Evolutionary conservation across 2,329 filamentous ascomycete species (phyloP), one percentile per base, ranked within the genome.

Genomic region (Helminthosporium solani): DNA sequence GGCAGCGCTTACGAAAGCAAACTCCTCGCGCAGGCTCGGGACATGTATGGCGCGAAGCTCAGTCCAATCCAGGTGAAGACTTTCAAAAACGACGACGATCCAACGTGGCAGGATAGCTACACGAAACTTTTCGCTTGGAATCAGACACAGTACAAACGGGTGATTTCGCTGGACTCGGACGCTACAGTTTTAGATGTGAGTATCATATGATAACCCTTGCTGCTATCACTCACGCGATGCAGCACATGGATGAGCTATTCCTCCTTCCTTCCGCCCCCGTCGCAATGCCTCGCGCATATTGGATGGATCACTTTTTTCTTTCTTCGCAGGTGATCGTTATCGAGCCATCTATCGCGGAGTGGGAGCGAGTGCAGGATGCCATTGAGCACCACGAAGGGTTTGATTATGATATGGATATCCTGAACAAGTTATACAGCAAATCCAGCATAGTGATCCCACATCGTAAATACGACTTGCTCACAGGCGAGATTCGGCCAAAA

Each of bases 221-320:
- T 6, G 31, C 6, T 5, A 18, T n/a, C 5, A 33, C 16, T 33
- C 16, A 18, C 19, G 19, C 61, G 67, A 49, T 63, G 31, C 31
- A 83, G 49, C 67, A 74, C 15, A 78, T 88, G 76, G 85, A 88
- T 51, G 83, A 87, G 39, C 73, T 87, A 0, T 88, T 88, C 64
- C 74, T 85, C 19, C 68, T 84, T 0, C 85, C 84, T 0, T 64
- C 73, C 0, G 72, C 76, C 0, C 71, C 77, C 0, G 75, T 84
- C 2, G 83, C 84, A 1, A 83, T 87, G 77, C 83, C 85, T 1
- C 78, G 81, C n/a, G 85, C 84, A 1, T 87, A 88, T 63, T 88
- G 85, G 84, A 71, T 78, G 2, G 78, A 79, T 0, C 40, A 49
- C 2, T 44, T 42, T 23, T 54, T 47, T 39, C 72, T 87, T 3